A percentile compares a stretch with the other conserved stretches of the same genome.
These are phyloP conservation scores for Thielaviopsis ethacetica DNA, from an alignment of 2,329 filamentous ascomycete species.

Conservation along the genomic window DNA sequence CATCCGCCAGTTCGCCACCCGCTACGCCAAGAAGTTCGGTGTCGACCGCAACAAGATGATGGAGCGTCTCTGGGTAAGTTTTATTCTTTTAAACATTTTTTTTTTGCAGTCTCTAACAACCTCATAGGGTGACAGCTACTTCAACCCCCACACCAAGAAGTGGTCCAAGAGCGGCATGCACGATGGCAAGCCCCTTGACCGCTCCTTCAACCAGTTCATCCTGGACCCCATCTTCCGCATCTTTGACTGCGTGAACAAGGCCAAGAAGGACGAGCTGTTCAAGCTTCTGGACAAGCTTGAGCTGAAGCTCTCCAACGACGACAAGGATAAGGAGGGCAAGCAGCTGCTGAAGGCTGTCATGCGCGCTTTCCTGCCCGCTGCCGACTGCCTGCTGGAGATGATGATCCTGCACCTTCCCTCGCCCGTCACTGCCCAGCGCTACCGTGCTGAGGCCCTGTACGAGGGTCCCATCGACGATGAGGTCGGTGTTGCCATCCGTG, in stretches of 20 bases:
- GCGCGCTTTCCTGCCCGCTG: constrained; percentile 96
- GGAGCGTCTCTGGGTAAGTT: constrained; percentile 90
- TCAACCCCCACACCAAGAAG: constrained; percentile 99
- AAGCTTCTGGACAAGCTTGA: constrained; percentile 81
- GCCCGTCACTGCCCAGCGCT: constrained; percentile 86
- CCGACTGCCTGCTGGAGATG: constrained; percentile 98
- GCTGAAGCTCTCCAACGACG: constrained; percentile 75
- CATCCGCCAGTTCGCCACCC: constrained; percentile 86
- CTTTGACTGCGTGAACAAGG: constrained; percentile 92
- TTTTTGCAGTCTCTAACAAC: constrained; percentile 15
- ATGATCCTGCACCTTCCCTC: constrained; percentile 99
- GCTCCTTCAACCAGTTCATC: constrained; percentile 99
- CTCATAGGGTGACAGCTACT: constrained; percentile 82
- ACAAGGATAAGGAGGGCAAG: constrained; percentile 94
- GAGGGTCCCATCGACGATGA: constrained; percentile 92
- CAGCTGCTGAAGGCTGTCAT: constrained; percentile 94
- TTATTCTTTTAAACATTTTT: background rate
- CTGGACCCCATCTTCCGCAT: constrained; percentile 99
- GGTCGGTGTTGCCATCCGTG: constrained; percentile 87
- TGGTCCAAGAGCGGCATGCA: constrained; percentile 79
- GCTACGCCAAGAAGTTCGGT: constrained; percentile 99
- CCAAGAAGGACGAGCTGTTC: constrained; percentile 84
- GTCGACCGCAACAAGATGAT: constrained; percentile 99
- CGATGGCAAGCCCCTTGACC: constrained; percentile 82
- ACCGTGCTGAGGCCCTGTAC: constrained; percentile 97